These are phyloP conservation scores for Dothiorella sarmentorum DNA, from an alignment of 2,329 filamentous ascomycete species.

Conservation along the genomic window DNA sequence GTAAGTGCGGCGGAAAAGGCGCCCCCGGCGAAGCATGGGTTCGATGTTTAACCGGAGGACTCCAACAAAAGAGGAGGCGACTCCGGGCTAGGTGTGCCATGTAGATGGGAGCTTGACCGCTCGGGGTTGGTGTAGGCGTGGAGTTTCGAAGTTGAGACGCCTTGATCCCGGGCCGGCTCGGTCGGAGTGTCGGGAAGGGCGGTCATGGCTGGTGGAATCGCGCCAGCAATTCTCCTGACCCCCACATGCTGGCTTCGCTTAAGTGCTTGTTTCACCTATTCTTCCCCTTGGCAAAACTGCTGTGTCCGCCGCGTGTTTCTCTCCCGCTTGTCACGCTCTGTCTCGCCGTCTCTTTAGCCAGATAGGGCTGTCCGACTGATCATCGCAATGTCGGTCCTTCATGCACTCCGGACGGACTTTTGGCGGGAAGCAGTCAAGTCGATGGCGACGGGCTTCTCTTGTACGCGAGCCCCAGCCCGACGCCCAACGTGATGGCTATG, in stretches of 20 bases:
- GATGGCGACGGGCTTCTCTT: background rate
- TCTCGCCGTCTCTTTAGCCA: background rate
- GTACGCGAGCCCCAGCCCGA: constrained; percentile 8
- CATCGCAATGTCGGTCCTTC: constrained; percentile 8
- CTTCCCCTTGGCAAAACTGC: background rate
- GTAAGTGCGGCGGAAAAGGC: background rate
- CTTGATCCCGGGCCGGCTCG: background rate
- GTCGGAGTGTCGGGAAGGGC: constrained; percentile 3
- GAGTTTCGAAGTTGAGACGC: background rate
- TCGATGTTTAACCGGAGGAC: background rate
- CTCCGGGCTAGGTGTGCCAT: background rate
- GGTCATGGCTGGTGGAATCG: constrained; percentile 6
- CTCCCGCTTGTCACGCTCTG: background rate
- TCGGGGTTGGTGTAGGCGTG: background rate
- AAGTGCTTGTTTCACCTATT: constrained; percentile 8
- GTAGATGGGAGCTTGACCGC: background rate
- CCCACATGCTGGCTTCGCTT: background rate
- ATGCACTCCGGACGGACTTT: background rate
- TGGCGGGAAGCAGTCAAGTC: background rate
- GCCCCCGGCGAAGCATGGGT: background rate
- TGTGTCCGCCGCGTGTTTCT: constrained; percentile 5
- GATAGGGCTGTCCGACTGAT: background rate
- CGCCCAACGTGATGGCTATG: constrained; percentile 1
- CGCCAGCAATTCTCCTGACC: constrained; percentile 1
- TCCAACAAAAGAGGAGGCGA: background rate